Evolutionary conservation across 1,284 basidiomycete genomes (phyloP), one percentile per base, ranked within the genome.

Genomic region (Coniferiporia sulphurascens): DNA sequence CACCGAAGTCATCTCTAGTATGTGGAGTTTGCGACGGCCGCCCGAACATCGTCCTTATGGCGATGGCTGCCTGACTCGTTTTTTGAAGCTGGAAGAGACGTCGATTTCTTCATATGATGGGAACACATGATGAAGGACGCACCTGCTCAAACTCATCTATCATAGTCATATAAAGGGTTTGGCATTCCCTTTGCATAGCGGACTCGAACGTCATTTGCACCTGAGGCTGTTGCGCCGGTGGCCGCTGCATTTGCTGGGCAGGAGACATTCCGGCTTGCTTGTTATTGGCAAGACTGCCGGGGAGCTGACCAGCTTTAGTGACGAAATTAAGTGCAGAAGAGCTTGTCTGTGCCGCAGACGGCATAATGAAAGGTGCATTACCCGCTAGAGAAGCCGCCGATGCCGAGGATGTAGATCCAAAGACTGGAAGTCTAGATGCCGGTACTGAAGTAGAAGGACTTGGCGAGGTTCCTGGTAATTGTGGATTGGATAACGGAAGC

Each of bases 1-100:
- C 74, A 4, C 71, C 69, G 1, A 86, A 71, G 62, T 84, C 84
- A 17, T 68, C 67, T 61, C 71, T 77, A 17, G 71, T 71, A 53
- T 75, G 76, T 1, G 69, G 69, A 9, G 76, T 72, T n/a, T 73
- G 75, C 0, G 70, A 67, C 4, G 75, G 68, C 60, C 72, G 73
- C 48, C 62, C 67, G 9, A 77, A 62, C n/a, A 73, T 68, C 46
- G 63, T 63, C 12, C 70, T 67, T 60, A 71, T 72, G 65, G 67
- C 10, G 61, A 56, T 27, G 55, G 65, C 55, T 54, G 63, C 56
- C 53, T 63, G 49, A 13, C 52, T 56, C 38, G 48, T 50, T 34
- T 49, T 63, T 22, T 41, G 27, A 8, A 65, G 44, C 64, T 65
- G 45, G 12, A 17, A 51, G 19, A 41, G 4, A 13, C 9, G 19